Evolutionary conservation across 2,329 filamentous ascomycete species (phyloP), one percentile per base, ranked within the genome.

Genomic region (Colletotrichum tanaceti): DNA sequence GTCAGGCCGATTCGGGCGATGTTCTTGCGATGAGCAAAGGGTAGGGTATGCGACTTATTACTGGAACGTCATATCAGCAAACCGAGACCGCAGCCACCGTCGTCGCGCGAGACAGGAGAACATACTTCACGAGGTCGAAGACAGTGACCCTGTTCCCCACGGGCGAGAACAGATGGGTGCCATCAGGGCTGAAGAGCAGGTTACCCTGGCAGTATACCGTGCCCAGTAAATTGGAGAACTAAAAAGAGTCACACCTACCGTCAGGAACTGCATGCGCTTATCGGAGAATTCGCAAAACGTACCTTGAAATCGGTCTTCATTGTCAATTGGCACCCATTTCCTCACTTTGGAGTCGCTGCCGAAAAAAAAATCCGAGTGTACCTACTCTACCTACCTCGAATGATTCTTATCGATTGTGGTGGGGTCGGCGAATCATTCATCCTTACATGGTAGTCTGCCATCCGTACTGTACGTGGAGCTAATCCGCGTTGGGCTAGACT

Each of bases 281-380:
- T 5, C 35, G 20, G 43, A 18, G 41, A 44, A 46, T 38, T 5
- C 22, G 20, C 14, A 35, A 61, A 68, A 67, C 80, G 71, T 82
- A 97, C 95, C 90, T 96, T 97, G 81, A 98, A 99, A 83, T 98
- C 95, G 73, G 94, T 98, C 92, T 98, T 99, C 96, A 99, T 99
- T 79, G 81, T 89, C 79, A 80, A 75, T 77, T 76, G 73, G 73
- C 75, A 75, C 75, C 77, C 78, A 80, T 80, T 71, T 62, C 68
- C 46, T 71, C 54, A 50, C 58, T 60, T 58, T 57, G 54, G 20
- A 63, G 57, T 39, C 43, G 46, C 53, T 63, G 50, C 63, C 38
- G 58, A 68, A 58, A 65, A 62, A 53, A 53, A 53, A 53, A 52
- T 35, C 50, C 50, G 50, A n/a, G 38, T n/a, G 32, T 53, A 53